Base-by-base conservation (phyloP, 2,329 filamentous ascomycete species). In the Hansfordia pulvinata region DNA sequence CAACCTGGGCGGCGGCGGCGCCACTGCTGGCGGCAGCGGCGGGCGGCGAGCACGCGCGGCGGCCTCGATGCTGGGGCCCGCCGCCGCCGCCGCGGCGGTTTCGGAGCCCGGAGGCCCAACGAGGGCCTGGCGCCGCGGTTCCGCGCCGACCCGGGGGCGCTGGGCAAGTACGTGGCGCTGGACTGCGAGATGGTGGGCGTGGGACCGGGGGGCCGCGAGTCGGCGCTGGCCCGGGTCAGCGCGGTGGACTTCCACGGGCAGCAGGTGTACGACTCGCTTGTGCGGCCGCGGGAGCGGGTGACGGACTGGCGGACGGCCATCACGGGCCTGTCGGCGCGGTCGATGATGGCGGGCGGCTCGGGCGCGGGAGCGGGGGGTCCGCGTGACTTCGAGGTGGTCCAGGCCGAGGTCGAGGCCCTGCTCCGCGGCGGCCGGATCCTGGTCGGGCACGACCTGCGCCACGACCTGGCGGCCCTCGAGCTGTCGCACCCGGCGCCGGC, bases 151-250 rank as follows among this genome's bases (percentile, higher is more conserved):
- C 10, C 12, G 14, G 11, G 23, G 14, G 70, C 84, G 28, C 58
- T 86, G 12, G 90, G 88, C 27, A 93, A 90, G 62, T 98, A 93
- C 49, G 58, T 98, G 21, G 80, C 82, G 12, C 71, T 98, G 24
- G 90, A 98, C 58, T 98, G 90, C 52, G 90, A 98, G 56, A 98
- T 98, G 90, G 90, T 98, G 15, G 90, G 88, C 25, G 72, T 92
- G 9, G 81, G 79, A 0, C 69, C 70, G 1, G 72, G 72, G 26
- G 68, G 72, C 13, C 63, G 76, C 36, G 69, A 75, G 44, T 85
- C 83, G 19, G 75, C 74, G 1, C 69, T 98, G 23, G 90, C 90
- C 2, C 72, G 90, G 24, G 83, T 88, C 29, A 93, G 82, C 45
- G 60, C 93, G 10, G 86, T 94, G 39, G 93, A 96, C 52, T 98